phyloP scores from a whole-genome alignment of 192 early-diverging fungal genomes.

The Mortierella alpina region DNA sequence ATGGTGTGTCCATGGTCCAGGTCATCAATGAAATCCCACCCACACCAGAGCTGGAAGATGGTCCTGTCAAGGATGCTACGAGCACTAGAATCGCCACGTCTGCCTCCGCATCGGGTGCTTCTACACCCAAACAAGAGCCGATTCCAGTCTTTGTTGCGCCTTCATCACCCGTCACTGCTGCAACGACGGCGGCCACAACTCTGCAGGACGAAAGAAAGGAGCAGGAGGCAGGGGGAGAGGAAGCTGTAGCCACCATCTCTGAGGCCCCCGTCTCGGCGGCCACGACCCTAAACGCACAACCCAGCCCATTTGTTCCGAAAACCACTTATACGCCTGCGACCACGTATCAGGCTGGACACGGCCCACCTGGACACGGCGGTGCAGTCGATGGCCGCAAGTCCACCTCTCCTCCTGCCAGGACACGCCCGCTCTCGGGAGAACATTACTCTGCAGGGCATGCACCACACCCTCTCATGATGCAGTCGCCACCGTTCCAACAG shows the following conservation, averaged over 20 bases:
- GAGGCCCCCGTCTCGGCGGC: background rate
- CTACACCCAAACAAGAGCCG: conserved; percentile 1
- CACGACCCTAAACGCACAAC: background rate
- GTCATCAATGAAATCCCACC: conserved; percentile 51
- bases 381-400: background rate
- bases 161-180: background rate
- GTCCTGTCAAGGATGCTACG: background rate
- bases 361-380: background rate
- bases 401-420: conserved; percentile 11
- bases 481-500: conserved; percentile 4
- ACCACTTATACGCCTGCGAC: conserved; percentile 37
- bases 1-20: conserved; percentile 30
- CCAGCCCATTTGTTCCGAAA: conserved; percentile 42
- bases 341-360: conserved; percentile 21
- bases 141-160: conserved; percentile 17
- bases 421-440: conserved; percentile 26
- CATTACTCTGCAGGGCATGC: background rate
- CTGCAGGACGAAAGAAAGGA: background rate
- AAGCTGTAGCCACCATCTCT: background rate
- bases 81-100: background rate
- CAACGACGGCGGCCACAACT: background rate
- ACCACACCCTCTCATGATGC: conserved; percentile 44
- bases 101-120: background rate
- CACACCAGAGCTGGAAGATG: conserved; percentile 33
- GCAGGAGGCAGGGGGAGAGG: background rate